Percentiles rank a stretch among this genome's conserved stretches.
phyloP scores from a whole-genome alignment of 805 yeast species.

The Candida verbasci region DNA sequence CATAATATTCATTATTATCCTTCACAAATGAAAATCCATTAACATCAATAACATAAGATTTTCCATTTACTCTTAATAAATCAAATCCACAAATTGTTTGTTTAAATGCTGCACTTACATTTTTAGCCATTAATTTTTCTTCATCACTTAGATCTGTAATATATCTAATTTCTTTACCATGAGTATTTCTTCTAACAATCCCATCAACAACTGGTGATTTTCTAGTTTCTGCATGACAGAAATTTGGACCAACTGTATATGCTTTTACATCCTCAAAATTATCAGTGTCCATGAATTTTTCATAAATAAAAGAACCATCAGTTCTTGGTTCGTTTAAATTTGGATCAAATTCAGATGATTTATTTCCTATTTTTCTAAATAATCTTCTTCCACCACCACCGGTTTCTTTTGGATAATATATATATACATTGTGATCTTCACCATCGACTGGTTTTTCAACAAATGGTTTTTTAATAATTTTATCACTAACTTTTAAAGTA shows the following conservation, averaged over 20 bases:
- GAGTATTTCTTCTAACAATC: conserved; percentile 92
- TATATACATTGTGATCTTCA: conserved; percentile 94
- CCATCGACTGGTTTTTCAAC: conserved; percentile 99
- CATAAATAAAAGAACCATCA: conserved; percentile 88
- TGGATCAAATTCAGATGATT: conserved; percentile 94
- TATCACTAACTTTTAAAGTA: conserved; percentile 71
- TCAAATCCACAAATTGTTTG: conserved; percentile 98
- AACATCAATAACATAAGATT: conserved; percentile 91
- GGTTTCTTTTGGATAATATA: conserved; percentile 78
- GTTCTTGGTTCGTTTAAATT: conserved; percentile 69
- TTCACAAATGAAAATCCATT: conserved; percentile 97
- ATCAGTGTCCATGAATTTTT: conserved; percentile 95
- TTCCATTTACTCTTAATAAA: conserved; percentile 80
- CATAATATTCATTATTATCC: conserved; percentile 83
- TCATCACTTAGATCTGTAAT: conserved; percentile 72
- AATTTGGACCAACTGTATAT: conserved; percentile 87
- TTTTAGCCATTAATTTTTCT: conserved; percentile 77
- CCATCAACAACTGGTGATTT: conserved; percentile 99
- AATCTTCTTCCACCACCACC: conserved; percentile 98
- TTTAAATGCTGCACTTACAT: conserved; percentile 69
- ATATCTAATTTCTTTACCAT: conserved; percentile 93
- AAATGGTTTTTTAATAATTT: conserved; percentile 76
- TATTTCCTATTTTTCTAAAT: conserved; percentile 94
- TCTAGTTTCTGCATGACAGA: conserved; percentile 97
- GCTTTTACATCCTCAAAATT: conserved; percentile 98